Base-by-base conservation (phyloP, 768 basidiomycete species). In the Neoboletus magnificus region DNA sequence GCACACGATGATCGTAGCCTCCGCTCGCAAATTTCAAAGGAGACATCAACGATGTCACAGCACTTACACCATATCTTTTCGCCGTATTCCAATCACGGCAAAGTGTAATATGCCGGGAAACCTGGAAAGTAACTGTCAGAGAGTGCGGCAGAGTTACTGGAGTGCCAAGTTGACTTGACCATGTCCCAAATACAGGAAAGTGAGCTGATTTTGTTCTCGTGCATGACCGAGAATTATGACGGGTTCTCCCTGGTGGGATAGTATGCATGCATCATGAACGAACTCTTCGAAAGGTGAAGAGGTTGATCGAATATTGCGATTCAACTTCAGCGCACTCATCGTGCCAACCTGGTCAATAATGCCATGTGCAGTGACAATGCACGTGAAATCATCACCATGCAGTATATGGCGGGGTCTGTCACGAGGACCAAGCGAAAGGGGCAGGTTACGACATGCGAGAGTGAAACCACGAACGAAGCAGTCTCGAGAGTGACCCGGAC, bases 1-100 rank as follows among this genome's bases (percentile, higher is more conserved):
- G 79, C 18, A 82, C 72, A 36, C 60, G 51, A 51, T 79, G 79
- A 62, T 82, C 79, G 45, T 78, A 73, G 6, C 80, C 80, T 25
- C 79, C 81, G 10, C 73, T 82, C 4, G 72, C 79, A 63, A 82
- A 81, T 65, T 70, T 66, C 36, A 67, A 61, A 13, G 75, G 72
- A 33, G 74, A 75, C 62, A 70, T 64, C 69, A 80, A 66, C 15
- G 76, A 39, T n/a, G 76, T 64, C 12, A 81, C 58, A 18, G 76
- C 74, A 48, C 78, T 79, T 27, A 75, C 71, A 4, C 79, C 80
- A 15, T 66, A 61, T 56, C 70, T 77, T 59, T 71, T 79, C 15
- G n/a, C 40, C n/a, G 46, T 54, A 55, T 65, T 70, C 71, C 69
- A 67, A n/a, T 72, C 68, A 41, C 73, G 64, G 36, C 46, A 51